A percentile compares a stretch with the other conserved stretches of the same genome.
These are phyloP conservation scores for Triticum monococcum DNA, from an alignment of 176 grass and related monocot genomes.

Conservation along the genomic window DNA sequence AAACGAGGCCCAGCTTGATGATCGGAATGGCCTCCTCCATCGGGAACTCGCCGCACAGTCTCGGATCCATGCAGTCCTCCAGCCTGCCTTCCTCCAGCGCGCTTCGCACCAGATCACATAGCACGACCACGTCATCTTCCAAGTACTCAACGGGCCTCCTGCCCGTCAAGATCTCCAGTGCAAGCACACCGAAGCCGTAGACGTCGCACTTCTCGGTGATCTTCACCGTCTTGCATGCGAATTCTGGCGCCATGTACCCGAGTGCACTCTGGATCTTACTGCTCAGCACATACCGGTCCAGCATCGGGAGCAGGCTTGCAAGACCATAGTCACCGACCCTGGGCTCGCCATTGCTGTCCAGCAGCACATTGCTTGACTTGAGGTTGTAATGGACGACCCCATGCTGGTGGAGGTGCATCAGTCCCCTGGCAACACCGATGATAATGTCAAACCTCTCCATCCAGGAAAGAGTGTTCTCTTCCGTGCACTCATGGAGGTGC, in stretches of 20 bases:
- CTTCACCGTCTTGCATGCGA: constrained; percentile 86
- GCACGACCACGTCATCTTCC: constrained; percentile 93
- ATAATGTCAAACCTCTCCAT: constrained; percentile 92
- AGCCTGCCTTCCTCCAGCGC: constrained; percentile 74
- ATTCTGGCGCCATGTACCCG: constrained; percentile 98
- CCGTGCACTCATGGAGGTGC: constrained; percentile 67
- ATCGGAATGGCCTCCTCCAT: constrained; percentile 77
- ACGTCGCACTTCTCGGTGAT: constrained; percentile 93
- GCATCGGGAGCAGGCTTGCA: constrained; percentile 84
- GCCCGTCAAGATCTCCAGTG: constrained; percentile 72
- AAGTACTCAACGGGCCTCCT: constrained; percentile 84
- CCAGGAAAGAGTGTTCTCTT: constrained; percentile 65
- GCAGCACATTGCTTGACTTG: constrained; percentile 87
- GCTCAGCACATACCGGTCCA: constrained; percentile 87
- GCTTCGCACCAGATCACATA: constrained; percentile 69
- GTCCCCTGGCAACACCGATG: constrained; percentile 71
- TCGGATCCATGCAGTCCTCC: constrained; percentile 68
- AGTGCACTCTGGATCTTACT: constrained; percentile 97
- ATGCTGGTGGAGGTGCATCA: constrained; percentile 76
- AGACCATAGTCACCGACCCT: constrained; percentile 81
- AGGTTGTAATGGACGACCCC: constrained; percentile 88
- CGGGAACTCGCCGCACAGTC: constrained; percentile 60
- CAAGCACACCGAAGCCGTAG: constrained; percentile 79
- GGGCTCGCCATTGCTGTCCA: constrained; percentile 72
- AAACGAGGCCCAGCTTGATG: constrained; percentile 83